A percentile compares a stretch with the other conserved stretches of the same genome.
phyloP scores from a whole-genome alignment of 768 basidiomycete species.

The Podaxis rugospora region DNA sequence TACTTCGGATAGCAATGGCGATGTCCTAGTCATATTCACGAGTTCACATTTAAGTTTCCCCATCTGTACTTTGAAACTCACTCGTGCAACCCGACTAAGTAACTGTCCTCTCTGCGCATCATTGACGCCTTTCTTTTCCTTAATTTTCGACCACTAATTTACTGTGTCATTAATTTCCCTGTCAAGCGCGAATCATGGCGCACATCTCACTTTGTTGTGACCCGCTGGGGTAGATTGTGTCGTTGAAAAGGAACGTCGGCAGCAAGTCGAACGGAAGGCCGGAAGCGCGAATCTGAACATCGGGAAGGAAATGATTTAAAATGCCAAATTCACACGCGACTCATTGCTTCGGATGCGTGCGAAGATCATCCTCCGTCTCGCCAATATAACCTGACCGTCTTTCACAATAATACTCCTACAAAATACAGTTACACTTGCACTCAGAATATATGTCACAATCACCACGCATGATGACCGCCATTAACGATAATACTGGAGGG shows the following conservation, averaged over 20 bases:
- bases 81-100: constrained; percentile 52
- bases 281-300: constrained; percentile 3
- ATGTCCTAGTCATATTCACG: constrained; percentile 46
- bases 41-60: background rate
- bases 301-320: background rate
- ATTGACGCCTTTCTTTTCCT: constrained; percentile 61
- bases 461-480: constrained; percentile 65
- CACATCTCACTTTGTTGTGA: constrained; percentile 36
- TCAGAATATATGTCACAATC: constrained; percentile 13
- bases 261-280: background rate
- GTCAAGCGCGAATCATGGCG: background rate
- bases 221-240: constrained; percentile 23
- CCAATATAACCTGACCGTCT: background rate
- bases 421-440: constrained; percentile 27
- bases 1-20: constrained; percentile 55
- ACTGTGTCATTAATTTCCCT: background rate
- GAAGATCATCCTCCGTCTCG: background rate
- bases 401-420: background rate
- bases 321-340: constrained; percentile 1
- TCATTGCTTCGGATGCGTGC: background rate
- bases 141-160: constrained; percentile 72
- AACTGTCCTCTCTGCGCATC: constrained; percentile 56
- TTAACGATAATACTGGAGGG: constrained; percentile 49
- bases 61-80: constrained; percentile 26
- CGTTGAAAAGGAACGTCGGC: constrained; percentile 17